Base-by-base conservation (phyloP, 1,139 yeast genomes). In the Debaryomyces udenii region DNA sequence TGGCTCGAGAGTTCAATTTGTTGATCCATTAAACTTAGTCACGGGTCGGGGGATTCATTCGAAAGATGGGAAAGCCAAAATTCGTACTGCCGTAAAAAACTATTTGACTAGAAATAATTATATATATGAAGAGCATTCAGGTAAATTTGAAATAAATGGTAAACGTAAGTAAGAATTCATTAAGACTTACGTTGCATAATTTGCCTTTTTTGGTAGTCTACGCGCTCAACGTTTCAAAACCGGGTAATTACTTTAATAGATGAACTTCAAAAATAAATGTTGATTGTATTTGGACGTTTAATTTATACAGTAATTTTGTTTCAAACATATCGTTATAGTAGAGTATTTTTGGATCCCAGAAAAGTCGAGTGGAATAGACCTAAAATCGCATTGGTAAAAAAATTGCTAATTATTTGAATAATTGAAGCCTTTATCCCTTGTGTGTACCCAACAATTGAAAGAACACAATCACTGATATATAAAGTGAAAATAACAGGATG, bases 31-130 rank as follows among this genome's bases (percentile, higher is more conserved):
- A 10, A 51, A 48, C 2, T 57, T 82, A 0, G 60, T 81, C 2
- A 81, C 87, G 0, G 89, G 89, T 0, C 57, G 86, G 44, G 89
- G 89, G 0, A 52, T 81, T 9, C 89, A 83, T 56, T 80, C 86
- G 26, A 60, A 50, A 1, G 76, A 74, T 10, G 85, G 85, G 1
- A 56, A 63, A 1, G 65, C 82, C 0, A 70, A 62, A 42, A 69
- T 81, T 26, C 68, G 68, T 45, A 55, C 52, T 4, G 57, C 66
- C 6, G 76, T 80, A 3, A 55, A 61, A 29, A 62, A 58, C 17
- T 61, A 60, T 42, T 62, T 83, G 23, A 49, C 44, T 6, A 45
- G 49, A 2, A 54, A 60, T 9, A 55, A 55, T 2, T 82, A 65
- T 49, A 41, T 69, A 2, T 79, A 59, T 47, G 68, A 68, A 4